A percentile compares a stretch with the other conserved stretches of the same genome.
phyloP scores from a whole-genome alignment of 2,329 filamentous ascomycete genomes.

The Claviceps spartinae region DNA sequence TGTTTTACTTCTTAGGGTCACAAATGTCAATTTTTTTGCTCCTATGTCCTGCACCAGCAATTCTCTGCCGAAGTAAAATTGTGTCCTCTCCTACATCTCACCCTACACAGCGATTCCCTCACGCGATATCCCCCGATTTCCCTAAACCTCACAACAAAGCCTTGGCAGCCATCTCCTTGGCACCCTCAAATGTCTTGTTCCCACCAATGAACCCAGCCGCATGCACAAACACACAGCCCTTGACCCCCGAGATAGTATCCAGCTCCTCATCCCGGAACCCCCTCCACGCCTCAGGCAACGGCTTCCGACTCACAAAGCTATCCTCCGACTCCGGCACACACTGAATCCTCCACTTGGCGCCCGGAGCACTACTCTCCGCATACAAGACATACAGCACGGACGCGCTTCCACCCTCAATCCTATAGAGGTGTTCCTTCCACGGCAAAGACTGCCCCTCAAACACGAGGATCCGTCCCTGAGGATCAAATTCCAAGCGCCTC shows the following conservation, averaged over 20 bases:
- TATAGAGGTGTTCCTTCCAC: slow-evolving; percentile 95
- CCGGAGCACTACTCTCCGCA: slow-evolving; percentile 62
- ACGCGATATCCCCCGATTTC: no score
- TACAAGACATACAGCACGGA: slow-evolving; percentile 77
- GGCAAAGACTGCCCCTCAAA: slow-evolving; percentile 66
- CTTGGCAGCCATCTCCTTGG: slow-evolving; percentile 70
- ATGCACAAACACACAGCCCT: slow-evolving; percentile 82
- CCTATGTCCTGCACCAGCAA: background rate
- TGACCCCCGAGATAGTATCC: slow-evolving; percentile 54
- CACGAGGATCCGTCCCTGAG: slow-evolving; percentile 67
- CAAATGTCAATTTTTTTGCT: background rate
- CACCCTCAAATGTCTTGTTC: slow-evolving; percentile 83
- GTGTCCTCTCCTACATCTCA: no score
- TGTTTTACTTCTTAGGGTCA: background rate
- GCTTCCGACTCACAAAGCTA: slow-evolving; percentile 84
- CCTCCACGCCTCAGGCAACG: slow-evolving; percentile 82
- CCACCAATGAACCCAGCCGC: slow-evolving; percentile 93
- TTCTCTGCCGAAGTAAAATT: no score
- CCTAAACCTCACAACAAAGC: slow-evolving; percentile 33
- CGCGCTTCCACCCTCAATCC: slow-evolving; percentile 53
- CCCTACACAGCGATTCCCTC: no score
- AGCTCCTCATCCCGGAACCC: slow-evolving; percentile 79
- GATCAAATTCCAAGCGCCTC: slow-evolving; percentile 52
- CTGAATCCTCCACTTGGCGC: slow-evolving; percentile 85
- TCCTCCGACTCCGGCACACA: slow-evolving; percentile 73